Base-by-base conservation (phyloP, 306 rosid species). In the Herpetospermum pedunculosum region DNA sequence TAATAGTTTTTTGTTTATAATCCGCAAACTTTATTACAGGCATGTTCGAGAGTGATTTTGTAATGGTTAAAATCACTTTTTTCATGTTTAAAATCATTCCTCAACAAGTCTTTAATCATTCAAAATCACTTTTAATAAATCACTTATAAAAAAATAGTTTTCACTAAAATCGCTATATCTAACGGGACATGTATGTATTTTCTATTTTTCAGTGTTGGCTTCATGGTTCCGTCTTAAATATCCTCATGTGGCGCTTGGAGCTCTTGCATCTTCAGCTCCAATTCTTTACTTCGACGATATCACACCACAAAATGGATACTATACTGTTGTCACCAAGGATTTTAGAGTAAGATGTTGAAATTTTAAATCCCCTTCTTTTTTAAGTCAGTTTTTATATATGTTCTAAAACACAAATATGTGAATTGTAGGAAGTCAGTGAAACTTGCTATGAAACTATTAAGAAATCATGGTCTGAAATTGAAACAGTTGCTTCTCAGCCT, bases 141-240 rank as follows among this genome's bases (percentile, higher is more conserved):
- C n/a, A n/a, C n/a, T n/a, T n/a, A n/a, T n/a, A n/a, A n/a, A n/a
- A n/a, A n/a, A n/a, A n/a, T n/a, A n/a, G n/a, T n/a, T n/a, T n/a
- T n/a, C n/a, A n/a, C n/a, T n/a, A n/a, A n/a, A n/a, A n/a, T n/a
- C n/a, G n/a, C 23, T 18, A 30, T 23, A 44, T 40, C 8, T 8
- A 53, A 41, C 19, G 12, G 41, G 9, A 5, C 38, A 30, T 19
- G 25, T 10, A 32, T 41, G 14, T 32, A 28, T 2, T 67, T 16
- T 25, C 25, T 77, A 14, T 80, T 73, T 58, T 12, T 23, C 80
- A 91, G 97, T 91, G 97, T 81, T 91, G 74, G 92, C 96, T 50
- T 69, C 97, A 32, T 89, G 97, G 97, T 92, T 92, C 77, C 85
- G 97, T 70, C 85, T 92, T 30, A 92, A 92, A 76, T 92, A 92